Evolutionary conservation across 2,329 filamentous ascomycete genomes (phyloP).

Genomic region (Dactylellina sp.): DNA sequence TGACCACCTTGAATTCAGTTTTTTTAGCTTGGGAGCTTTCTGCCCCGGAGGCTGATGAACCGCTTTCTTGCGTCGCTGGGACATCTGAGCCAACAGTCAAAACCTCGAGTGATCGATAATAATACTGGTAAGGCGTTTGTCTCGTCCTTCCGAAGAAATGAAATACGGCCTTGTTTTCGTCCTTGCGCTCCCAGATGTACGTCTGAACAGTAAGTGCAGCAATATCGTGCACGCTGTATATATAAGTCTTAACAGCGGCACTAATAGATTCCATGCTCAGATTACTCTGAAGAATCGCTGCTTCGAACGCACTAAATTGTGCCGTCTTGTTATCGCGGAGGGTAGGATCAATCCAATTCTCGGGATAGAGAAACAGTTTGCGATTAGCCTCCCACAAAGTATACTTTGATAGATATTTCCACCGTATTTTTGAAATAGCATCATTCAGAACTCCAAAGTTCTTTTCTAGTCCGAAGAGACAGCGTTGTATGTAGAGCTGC

Average conservation of each 20-base stretch:
- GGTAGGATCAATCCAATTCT: slow-evolving; percentile 62
- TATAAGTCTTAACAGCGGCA: slow-evolving; percentile 27
- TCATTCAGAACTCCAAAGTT: neutral
- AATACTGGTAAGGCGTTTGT: slow-evolving; percentile 52
- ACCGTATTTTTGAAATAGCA: slow-evolving; percentile 33
- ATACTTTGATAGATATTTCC: slow-evolving; percentile 61
- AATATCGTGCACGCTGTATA: slow-evolving; percentile 52
- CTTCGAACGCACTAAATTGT: slow-evolving; percentile 60
- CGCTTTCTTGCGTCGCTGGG: no score
- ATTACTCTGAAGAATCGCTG: slow-evolving; percentile 59
- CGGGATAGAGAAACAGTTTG: slow-evolving; percentile 62
- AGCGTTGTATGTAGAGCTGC: slow-evolving; percentile 62
- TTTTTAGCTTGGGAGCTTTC: no score
- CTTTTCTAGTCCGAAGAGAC: slow-evolving; percentile 60
- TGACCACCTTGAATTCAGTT: no score
- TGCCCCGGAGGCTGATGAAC: slow-evolving; percentile 16
- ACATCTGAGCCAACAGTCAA: neutral
- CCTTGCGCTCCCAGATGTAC: slow-evolving; percentile 25
- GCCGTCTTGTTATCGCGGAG: slow-evolving; percentile 62
- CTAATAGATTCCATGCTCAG: slow-evolving; percentile 43
- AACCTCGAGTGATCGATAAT: slow-evolving; percentile 41
- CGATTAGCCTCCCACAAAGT: slow-evolving; percentile 61
- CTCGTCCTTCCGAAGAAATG: slow-evolving; percentile 59
- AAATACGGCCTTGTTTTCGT: neutral
- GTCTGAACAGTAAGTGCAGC: slow-evolving; percentile 39